A percentile compares a stretch with the other conserved stretches of the same genome.
These are phyloP conservation scores for Oryza rufipogon DNA, from an alignment of 176 grass and related monocot genomes.

Conservation along the genomic window DNA sequence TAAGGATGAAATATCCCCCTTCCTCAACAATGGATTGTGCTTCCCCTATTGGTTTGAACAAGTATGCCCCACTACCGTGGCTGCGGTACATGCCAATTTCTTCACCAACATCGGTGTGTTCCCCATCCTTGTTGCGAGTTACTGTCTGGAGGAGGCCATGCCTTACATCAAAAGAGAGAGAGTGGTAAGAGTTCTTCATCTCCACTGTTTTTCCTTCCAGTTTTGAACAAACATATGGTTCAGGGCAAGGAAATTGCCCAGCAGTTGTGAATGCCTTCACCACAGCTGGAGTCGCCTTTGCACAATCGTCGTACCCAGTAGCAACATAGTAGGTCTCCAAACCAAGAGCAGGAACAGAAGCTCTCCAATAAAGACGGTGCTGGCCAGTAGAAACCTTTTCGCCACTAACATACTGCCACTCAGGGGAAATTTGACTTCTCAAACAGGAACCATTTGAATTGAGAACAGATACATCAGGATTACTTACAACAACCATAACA, in stretches of 20 bases:
- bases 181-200: slow-evolving; percentile 67
- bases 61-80: slow-evolving; percentile 85
- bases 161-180: slow-evolving; percentile 79
- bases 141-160: slow-evolving; percentile 77
- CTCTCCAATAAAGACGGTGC: slow-evolving; percentile 95
- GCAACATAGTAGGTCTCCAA: slow-evolving; percentile 85
- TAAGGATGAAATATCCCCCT: slow-evolving; percentile 82
- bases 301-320: slow-evolving; percentile 58
- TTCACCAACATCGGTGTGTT: slow-evolving; percentile 71
- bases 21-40: slow-evolving; percentile 69
- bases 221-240: slow-evolving; percentile 83
- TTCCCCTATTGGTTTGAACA: slow-evolving; percentile 92
- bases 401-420: slow-evolving; percentile 69
- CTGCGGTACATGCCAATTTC: slow-evolving; percentile 93
- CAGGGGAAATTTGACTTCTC: slow-evolving; percentile 86
- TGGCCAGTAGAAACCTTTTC: slow-evolving; percentile 55
- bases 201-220: slow-evolving; percentile 66
- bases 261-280: slow-evolving; percentile 61
- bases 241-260: slow-evolving; percentile 73
- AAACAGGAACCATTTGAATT: slow-evolving; percentile 87
- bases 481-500: slow-evolving; percentile 82
- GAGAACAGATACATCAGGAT: slow-evolving; percentile 73
- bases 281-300: slow-evolving; percentile 67
- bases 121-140: slow-evolving; percentile 53
- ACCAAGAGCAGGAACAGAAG: slow-evolving; percentile 89